Evolutionary conservation across 768 basidiomycete genomes (phyloP).

Genomic region (Boletus insuetus): DNA sequence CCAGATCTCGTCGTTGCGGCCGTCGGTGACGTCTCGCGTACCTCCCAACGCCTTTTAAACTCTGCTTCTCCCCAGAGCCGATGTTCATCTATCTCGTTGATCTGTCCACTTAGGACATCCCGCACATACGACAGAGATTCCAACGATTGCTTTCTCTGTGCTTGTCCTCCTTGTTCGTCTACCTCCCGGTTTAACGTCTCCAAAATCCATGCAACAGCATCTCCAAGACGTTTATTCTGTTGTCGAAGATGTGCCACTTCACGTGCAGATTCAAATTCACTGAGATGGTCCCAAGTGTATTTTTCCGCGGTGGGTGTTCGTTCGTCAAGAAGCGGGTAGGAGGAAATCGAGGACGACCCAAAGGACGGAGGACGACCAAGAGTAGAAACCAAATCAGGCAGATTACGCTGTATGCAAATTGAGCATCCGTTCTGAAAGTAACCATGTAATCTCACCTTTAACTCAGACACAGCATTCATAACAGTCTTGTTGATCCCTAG

Average conservation of each 20-base stretch:
- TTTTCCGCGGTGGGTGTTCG: slow-evolving; percentile 48
- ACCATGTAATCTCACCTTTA: slow-evolving; percentile 51
- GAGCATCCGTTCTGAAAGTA: not conserved
- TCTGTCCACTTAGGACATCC: slow-evolving; percentile 61
- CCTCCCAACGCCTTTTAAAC: slow-evolving; percentile 36
- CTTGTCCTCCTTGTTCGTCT: slow-evolving; percentile 35
- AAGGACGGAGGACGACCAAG: slow-evolving; percentile 53
- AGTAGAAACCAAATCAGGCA: slow-evolving; percentile 77
- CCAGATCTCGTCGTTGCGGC: slow-evolving; percentile 20
- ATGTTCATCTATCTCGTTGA: slow-evolving; percentile 59
- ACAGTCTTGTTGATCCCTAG: slow-evolving; percentile 83
- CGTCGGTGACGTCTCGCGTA: slow-evolving; percentile 23
- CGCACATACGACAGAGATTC: slow-evolving; percentile 76
- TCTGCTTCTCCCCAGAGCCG: slow-evolving; percentile 59
- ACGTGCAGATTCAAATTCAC: slow-evolving; percentile 68
- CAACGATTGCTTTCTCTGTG: slow-evolving; percentile 57
- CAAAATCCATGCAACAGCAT: slow-evolving; percentile 72
- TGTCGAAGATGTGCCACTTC: slow-evolving; percentile 53
- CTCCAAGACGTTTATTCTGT: slow-evolving; percentile 64
- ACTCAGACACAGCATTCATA: slow-evolving; percentile 75
- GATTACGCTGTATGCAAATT: slow-evolving; percentile 57
- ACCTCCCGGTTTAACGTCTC: slow-evolving; percentile 62
- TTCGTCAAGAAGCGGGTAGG: slow-evolving; percentile 67
- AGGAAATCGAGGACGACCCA: slow-evolving; percentile 36
- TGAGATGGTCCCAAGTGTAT: slow-evolving; percentile 66